phyloP scores from a whole-genome alignment of 768 basidiomycete genomes.

The Hygrophoropsis aurantiaca region DNA sequence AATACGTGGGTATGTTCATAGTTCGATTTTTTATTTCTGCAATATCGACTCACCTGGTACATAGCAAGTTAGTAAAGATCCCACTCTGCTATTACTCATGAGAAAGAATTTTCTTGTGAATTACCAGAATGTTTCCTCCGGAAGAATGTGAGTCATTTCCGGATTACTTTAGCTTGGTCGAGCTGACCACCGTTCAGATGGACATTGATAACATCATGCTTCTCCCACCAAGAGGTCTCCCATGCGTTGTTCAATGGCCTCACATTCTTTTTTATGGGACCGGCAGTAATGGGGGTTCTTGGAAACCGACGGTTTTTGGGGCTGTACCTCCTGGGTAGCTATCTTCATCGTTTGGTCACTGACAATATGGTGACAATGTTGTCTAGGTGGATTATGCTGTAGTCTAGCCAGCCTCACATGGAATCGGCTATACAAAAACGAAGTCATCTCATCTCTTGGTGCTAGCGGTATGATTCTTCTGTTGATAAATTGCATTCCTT shows the following conservation, averaged over 20 bases:
- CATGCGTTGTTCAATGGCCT: constrained; percentile 80
- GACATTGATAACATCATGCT: constrained; percentile 68
- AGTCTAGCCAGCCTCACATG: constrained; percentile 50
- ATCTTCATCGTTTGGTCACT: not conserved
- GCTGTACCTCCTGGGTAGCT: constrained; percentile 72
- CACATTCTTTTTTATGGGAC: constrained; percentile 77
- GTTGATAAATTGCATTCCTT: constrained; percentile 2
- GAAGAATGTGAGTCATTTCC: constrained; percentile 56
- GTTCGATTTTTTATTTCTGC: not conserved
- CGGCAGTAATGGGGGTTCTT: constrained; percentile 57
- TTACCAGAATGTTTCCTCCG: constrained; percentile 57
- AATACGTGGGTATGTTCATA: constrained; percentile 31
- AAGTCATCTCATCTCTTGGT: constrained; percentile 47
- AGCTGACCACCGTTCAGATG: constrained; percentile 47
- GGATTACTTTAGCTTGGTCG: not conserved
- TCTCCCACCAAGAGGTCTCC: constrained; percentile 61
- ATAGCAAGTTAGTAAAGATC: constrained; percentile 41
- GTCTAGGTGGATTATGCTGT: constrained; percentile 58
- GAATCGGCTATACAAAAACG: constrained; percentile 35
- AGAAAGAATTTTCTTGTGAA: constrained; percentile 61
- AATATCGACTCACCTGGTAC: constrained; percentile 3
- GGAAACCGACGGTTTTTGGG: constrained; percentile 66
- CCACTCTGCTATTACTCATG: constrained; percentile 48
- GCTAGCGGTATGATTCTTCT: constrained; percentile 62
- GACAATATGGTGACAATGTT: not conserved